phyloP scores from a whole-genome alignment of 306 rosid species.

The Myrica gale region DNA sequence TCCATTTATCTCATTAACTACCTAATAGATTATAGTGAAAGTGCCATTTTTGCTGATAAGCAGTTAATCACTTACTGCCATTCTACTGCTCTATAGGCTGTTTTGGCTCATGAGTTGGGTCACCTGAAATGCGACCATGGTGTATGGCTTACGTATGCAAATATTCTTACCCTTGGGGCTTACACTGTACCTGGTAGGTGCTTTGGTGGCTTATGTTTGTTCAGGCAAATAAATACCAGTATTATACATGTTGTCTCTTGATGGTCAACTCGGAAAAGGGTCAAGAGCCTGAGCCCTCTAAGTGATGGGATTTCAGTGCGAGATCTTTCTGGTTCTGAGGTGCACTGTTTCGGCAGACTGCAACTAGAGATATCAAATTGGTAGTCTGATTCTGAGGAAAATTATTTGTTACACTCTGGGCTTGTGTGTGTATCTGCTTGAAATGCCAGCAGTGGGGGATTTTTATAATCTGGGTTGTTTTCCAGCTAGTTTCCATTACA shows the following conservation, averaged over 20 bases:
- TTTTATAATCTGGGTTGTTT: not conserved
- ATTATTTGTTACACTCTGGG: not conserved
- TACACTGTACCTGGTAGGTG: constrained; percentile 77
- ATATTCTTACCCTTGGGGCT: constrained; percentile 95
- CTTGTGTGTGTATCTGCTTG: not conserved
- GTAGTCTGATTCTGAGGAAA: not conserved
- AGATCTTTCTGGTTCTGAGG: not conserved
- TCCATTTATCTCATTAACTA: not conserved
- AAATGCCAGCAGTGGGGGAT: not conserved
- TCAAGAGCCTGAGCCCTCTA: not conserved
- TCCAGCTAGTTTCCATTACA: not conserved
- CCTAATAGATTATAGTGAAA: not conserved
- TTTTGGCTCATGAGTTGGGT: constrained; percentile 98
- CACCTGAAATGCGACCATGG: constrained; percentile 98
- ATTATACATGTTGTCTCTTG: not conserved
- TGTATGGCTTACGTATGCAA: constrained; percentile 93
- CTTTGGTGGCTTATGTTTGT: constrained; percentile 17
- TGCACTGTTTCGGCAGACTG: not conserved
- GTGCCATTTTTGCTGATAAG: constrained; percentile 11
- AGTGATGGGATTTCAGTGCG: not conserved
- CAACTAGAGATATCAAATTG: not conserved
- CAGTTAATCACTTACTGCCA: constrained; percentile 29
- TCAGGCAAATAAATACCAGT: not conserved
- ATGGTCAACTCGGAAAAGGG: not conserved
- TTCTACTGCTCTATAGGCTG: constrained; percentile 58